Conservation (phyloP, 345 rosid species). For the Citrus hindsii region DNA sequence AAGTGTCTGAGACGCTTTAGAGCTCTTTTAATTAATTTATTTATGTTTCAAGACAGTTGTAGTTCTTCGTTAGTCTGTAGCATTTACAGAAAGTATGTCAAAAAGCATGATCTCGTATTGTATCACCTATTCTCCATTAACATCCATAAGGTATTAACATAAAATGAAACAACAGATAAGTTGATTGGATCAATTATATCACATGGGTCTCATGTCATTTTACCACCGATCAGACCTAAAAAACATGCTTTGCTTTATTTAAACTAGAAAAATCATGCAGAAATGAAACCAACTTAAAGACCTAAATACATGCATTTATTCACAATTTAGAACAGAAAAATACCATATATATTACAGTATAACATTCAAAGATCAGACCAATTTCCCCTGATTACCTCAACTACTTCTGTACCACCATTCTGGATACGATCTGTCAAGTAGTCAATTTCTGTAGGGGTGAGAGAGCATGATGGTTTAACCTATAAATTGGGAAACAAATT, state of each 20-base stretch:
- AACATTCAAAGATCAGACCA: not conserved
- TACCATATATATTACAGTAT: not conserved
- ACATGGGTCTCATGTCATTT: not conserved
- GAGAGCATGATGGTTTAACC: slow-evolving; percentile 85
- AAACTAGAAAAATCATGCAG: not conserved
- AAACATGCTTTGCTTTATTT: not conserved
- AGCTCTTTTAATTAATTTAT: not conserved
- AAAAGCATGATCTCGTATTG: not conserved
- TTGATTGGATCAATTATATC: too few relatives aligned
- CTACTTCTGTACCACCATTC: slow-evolving; percentile 98
- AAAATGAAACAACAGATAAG: not conserved
- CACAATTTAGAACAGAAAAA: not conserved
- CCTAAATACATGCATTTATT: not conserved
- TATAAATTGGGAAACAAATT: slow-evolving; percentile 20
- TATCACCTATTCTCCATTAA: not conserved
- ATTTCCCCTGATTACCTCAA: slow-evolving; percentile 51
- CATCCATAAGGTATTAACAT: not conserved
- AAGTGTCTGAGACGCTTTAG: not conserved
- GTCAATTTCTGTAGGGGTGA: slow-evolving; percentile 73
- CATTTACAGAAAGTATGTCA: not conserved
- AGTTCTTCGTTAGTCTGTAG: too few relatives aligned
- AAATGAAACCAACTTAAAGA: not conserved
- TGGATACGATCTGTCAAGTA: slow-evolving; percentile 90
- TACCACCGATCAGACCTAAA: not conserved
- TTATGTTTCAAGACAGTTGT: not conserved